phyloP scores from a whole-genome alignment of 164 flowering plant species.

The Stephania yunnanensis region DNA sequence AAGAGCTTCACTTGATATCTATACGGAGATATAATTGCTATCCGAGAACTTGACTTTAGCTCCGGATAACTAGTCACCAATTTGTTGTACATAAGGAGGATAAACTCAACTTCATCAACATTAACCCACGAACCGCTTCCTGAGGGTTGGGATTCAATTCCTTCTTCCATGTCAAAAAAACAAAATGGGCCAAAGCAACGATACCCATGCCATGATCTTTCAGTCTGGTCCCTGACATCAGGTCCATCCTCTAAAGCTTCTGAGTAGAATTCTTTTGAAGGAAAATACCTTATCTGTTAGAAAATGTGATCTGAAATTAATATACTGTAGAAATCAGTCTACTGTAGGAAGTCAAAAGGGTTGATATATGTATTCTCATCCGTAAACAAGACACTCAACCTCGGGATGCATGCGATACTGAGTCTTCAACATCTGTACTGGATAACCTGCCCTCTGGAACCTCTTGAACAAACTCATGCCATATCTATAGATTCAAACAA shows the following conservation, averaged over 20 bases:
- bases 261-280: slow-evolving; percentile 82
- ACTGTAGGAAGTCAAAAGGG: background rate
- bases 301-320: background rate
- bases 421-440: slow-evolving; percentile 86
- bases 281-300: slow-evolving; percentile 77
- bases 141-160: slow-evolving; percentile 63
- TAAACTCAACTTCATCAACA: slow-evolving; percentile 77
- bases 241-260: slow-evolving; percentile 81
- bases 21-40: slow-evolving; percentile 89
- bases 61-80: slow-evolving; percentile 58
- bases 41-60: slow-evolving; percentile 66
- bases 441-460: slow-evolving; percentile 87
- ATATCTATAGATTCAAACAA: slow-evolving; percentile 38
- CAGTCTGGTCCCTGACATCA: slow-evolving; percentile 47
- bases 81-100: slow-evolving; percentile 59
- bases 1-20: slow-evolving; percentile 77
- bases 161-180: slow-evolving; percentile 81
- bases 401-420: slow-evolving; percentile 99
- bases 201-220: slow-evolving; percentile 67
- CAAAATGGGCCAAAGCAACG: slow-evolving; percentile 94
- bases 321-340: background rate
- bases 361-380: background rate
- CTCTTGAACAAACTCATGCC: slow-evolving; percentile 88
- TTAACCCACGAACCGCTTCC: slow-evolving; percentile 87
- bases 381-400: slow-evolving; percentile 29